Percentiles rank a stretch among this genome's conserved stretches.
Evolutionary conservation across 2,329 filamentous ascomycete species (phyloP).

Genomic region (Pseudocercospora pini-densiflorae): DNA sequence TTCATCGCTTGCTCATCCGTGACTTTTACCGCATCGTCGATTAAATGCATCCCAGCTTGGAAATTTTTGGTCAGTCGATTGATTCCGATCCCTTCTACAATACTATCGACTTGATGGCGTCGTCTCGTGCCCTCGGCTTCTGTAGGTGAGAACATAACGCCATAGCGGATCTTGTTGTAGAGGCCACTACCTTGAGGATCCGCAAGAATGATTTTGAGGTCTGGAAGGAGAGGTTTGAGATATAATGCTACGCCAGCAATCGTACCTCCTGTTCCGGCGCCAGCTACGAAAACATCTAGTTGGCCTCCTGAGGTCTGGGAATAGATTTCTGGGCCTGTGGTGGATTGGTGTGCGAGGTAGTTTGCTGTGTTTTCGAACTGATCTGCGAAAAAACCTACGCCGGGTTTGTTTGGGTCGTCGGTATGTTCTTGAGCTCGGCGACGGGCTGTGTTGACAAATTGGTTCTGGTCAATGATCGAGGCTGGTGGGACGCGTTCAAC

Average conservation of each 20-base stretch:
- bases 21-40: conserved; percentile 89
- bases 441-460: conserved; percentile 93
- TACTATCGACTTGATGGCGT: conserved; percentile 88
- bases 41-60: conserved; percentile 79
- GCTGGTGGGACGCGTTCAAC: conserved; percentile 90
- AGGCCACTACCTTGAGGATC: conserved; percentile 94
- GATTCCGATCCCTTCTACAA: conserved; percentile 95
- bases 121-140: conserved; percentile 90
- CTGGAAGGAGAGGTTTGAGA: conserved; percentile 73
- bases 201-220: conserved; percentile 76
- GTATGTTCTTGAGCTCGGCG: conserved; percentile 77
- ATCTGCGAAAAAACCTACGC: conserved; percentile 89
- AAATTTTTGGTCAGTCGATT: conserved; percentile 96
- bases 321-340: conserved; percentile 89
- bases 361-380: conserved; percentile 95
- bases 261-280: conserved; percentile 93
- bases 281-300: conserved; percentile 87
- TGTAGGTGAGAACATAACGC: conserved; percentile 91
- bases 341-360: conserved; percentile 78
- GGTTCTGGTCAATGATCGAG: conserved; percentile 88
- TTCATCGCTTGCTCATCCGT: conserved; percentile 84
- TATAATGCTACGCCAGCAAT: conserved; percentile 84
- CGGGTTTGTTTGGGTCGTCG: conserved; percentile 58
- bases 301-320: conserved; percentile 69
- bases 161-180: conserved; percentile 88